Evolutionary conservation across 2,329 filamentous ascomycete genomes (phyloP).

Genomic region (Diaporthe sp.): DNA sequence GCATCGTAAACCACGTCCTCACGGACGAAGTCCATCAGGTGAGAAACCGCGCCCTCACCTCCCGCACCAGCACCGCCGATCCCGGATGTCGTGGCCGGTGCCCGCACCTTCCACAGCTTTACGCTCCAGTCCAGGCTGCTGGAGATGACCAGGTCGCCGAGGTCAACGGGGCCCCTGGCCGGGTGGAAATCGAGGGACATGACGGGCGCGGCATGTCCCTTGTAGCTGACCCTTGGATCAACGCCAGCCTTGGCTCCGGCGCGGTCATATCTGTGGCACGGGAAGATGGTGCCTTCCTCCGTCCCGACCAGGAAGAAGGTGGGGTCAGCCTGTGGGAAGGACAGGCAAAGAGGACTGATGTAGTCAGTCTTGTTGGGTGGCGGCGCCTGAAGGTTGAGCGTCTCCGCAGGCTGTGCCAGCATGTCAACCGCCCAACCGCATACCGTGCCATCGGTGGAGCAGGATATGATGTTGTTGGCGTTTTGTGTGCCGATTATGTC

Average conservation of each 20-base stretch:
- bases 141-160: slow-evolving; percentile 93
- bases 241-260: slow-evolving; percentile 97
- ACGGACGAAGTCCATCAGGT: slow-evolving; percentile 89
- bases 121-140: slow-evolving; percentile 96
- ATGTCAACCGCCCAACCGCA: slow-evolving; percentile 99
- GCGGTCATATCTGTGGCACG: slow-evolving; percentile 96
- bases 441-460: slow-evolving; percentile 95
- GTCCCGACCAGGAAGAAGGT: slow-evolving; percentile 98
- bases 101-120: slow-evolving; percentile 94
- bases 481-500: slow-evolving; percentile 98
- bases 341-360: slow-evolving; percentile 92
- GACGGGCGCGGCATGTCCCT: slow-evolving; percentile 91
- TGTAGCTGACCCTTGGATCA: slow-evolving; percentile 88
- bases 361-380: slow-evolving; percentile 93
- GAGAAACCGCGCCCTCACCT: slow-evolving; percentile 70
- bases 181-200: slow-evolving; percentile 98
- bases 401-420: slow-evolving; percentile 95
- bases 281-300: slow-evolving; percentile 96
- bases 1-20: slow-evolving; percentile 98
- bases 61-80: slow-evolving; percentile 52
- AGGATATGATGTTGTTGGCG: slow-evolving; percentile 97
- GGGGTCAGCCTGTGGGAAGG: slow-evolving; percentile 93
- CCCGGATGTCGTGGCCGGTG: slow-evolving; percentile 79
- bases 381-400: slow-evolving; percentile 87
- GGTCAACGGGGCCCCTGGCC: slow-evolving; percentile 89